A percentile compares a stretch with the other conserved stretches of the same genome.
Evolutionary conservation across 2,329 filamentous ascomycete genomes (phyloP).

Genomic region (Fusarium sp.): DNA sequence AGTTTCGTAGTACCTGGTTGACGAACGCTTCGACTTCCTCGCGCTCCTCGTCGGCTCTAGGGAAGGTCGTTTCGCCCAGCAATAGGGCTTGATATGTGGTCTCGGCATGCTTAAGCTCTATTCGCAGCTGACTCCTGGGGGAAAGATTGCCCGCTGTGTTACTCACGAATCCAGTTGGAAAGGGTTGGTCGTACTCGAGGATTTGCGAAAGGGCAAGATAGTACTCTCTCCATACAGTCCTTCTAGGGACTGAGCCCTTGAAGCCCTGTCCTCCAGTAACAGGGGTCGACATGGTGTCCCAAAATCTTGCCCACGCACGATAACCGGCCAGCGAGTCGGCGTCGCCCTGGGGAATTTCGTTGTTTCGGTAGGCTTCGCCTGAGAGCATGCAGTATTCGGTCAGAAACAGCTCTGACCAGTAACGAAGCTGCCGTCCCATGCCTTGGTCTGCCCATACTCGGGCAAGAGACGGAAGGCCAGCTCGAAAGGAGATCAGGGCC

Average conservation of each 20-base stretch:
- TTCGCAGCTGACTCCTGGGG: constrained; percentile 72
- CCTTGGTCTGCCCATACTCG: constrained; percentile 63
- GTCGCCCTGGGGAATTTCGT: constrained; percentile 64
- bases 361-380: constrained; percentile 68
- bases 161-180: constrained; percentile 62
- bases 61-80: constrained; percentile 83
- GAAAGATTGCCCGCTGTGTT: constrained; percentile 62
- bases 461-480: constrained; percentile 73
- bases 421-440: constrained; percentile 74
- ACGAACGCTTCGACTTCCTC: constrained; percentile 86
- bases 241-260: constrained; percentile 69
- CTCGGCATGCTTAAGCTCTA: constrained; percentile 85
- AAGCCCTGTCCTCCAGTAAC: constrained; percentile 69
- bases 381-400: constrained; percentile 80
- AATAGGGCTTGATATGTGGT: constrained; percentile 82
- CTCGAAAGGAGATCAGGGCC: constrained; percentile 75
- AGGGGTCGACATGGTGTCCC: constrained; percentile 64
- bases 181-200: constrained; percentile 74
- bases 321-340: constrained; percentile 68
- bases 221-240: constrained; percentile 86
- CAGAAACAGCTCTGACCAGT: constrained; percentile 83
- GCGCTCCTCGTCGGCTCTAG: constrained; percentile 83
- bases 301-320: constrained; percentile 78
- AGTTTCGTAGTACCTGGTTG: constrained; percentile 83
- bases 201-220: constrained; percentile 84